Evolutionary conservation across 805 yeast species (phyloP).

Genomic region (Monosporozyma unispora): DNA sequence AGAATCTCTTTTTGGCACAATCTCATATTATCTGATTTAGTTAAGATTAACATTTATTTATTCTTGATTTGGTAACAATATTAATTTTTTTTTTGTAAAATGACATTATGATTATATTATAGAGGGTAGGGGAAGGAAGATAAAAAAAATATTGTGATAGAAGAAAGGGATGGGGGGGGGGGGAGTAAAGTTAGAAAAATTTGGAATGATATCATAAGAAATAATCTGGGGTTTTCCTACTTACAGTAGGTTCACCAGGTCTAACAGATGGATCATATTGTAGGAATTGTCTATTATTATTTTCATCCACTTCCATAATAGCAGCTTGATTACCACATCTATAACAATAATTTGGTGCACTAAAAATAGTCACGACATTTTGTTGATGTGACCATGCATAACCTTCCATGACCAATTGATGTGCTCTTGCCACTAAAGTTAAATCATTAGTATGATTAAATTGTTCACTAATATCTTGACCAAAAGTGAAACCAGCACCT

Average conservation of each 20-base stretch:
- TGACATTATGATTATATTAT: background rate
- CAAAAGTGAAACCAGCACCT: slow-evolving; percentile 98
- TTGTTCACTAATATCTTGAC: slow-evolving; percentile 88
- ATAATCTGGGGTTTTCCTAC: slow-evolving; percentile 94
- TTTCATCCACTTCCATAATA: slow-evolving; percentile 95
- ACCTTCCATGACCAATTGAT: slow-evolving; percentile 97
- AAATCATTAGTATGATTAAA: slow-evolving; percentile 86
- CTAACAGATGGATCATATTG: slow-evolving; percentile 95
- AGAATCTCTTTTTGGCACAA: too few species aligned
- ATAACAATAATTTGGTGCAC: slow-evolving; percentile 95
- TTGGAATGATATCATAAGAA: slow-evolving; percentile 46
- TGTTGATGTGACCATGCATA: slow-evolving; percentile 92
- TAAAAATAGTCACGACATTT: slow-evolving; percentile 84
- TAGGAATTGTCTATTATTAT: slow-evolving; percentile 79
- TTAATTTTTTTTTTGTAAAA: background rate
- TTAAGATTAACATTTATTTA: background rate
- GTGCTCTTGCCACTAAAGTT: slow-evolving; percentile 84
- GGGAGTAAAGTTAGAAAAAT: background rate
- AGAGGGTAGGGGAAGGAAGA: background rate
- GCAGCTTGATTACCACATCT: slow-evolving; percentile 98
- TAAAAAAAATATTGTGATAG: background rate
- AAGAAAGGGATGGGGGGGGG: background rate
- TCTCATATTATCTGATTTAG: background rate
- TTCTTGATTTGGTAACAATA: background rate
- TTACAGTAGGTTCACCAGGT: slow-evolving; percentile 96